Base-by-base conservation (phyloP, 768 basidiomycete genomes). In the Mycena belliarum region DNA sequence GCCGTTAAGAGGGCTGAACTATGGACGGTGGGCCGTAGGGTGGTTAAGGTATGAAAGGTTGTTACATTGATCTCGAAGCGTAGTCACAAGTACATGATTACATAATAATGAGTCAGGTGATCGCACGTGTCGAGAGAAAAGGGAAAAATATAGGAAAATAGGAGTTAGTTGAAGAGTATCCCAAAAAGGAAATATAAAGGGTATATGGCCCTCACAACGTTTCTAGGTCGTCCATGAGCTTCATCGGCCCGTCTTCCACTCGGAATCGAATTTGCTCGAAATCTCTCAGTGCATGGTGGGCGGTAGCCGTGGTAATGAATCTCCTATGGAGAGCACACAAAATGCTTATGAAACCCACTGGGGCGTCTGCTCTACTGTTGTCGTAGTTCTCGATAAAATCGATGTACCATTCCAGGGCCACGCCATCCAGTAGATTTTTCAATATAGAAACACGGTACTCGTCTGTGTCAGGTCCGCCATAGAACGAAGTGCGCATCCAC, bases 401-500 rank as follows among this genome's bases (percentile, higher is more conserved):
- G 0, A 40, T 29, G 18, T 48, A 55, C 54, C 54, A 55, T 16
- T 55, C 35, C 3, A 55, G 15, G 20, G 54, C 54, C 1, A 29
- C 14, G 1, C 46, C 54, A 11, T 41, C 46, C 2, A 55, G 12
- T 33, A 55, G 37, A 4, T 40, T 55, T 40, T 47, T 40, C 2
- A 55, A 29, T 23, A 47, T 23, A 0, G 54, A 29, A 3, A 48
- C 37, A 18, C 54, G 24, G 38, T 48, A 55, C 1, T 18, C 6
- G 26, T 40, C 54, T 1, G 10, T n/a, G 7, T 29, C 54, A 2
- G 35, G 10, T 8, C 54, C 54, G 1, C 54, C 54, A 16, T 55
- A 55, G n/a, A 47, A 29, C 54, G 48, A 48, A 8, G 46, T 23
- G 12, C 54, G 24, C 54, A 55, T 55, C 54, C 54, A 55, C 1